Evolutionary conservation across 331 rosid species (phyloP).

Genomic region (Quercus lobata): DNA sequence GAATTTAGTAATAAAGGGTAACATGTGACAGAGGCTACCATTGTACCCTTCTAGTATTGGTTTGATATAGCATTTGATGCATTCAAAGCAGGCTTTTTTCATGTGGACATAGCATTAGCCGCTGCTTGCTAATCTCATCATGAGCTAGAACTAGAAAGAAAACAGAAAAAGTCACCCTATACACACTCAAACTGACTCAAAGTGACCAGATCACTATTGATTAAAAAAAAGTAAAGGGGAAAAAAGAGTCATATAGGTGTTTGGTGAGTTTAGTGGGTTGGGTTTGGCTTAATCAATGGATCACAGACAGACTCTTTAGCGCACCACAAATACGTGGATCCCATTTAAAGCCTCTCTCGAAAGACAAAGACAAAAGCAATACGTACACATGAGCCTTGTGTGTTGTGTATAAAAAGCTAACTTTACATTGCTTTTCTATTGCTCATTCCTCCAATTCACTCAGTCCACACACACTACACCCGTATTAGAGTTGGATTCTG

Average conservation of each 20-base stretch:
- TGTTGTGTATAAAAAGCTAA: neutral
- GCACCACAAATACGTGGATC: neutral
- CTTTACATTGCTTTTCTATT: neutral
- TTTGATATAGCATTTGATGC: too few relatives aligned
- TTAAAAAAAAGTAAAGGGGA: neutral
- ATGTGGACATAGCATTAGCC: too few relatives aligned
- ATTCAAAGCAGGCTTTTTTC: too few relatives aligned
- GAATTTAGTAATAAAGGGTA: too few relatives aligned
- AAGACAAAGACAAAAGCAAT: neutral
- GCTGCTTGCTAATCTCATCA: too few relatives aligned
- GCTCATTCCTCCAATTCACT: neutral
- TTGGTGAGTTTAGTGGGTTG: constrained; percentile 9
- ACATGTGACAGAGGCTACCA: too few relatives aligned
- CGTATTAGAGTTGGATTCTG: constrained; percentile 30
- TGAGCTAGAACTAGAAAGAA: too few relatives aligned
- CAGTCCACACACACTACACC: constrained; percentile 23
- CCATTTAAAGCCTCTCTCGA: neutral
- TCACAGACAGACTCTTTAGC: too few relatives aligned
- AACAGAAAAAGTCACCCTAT: too few relatives aligned
- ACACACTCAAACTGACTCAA: neutral
- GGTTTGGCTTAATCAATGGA: neutral
- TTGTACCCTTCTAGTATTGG: too few relatives aligned
- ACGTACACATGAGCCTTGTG: neutral
- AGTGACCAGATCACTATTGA: neutral
- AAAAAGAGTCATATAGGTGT: neutral